Base-by-base conservation (phyloP, 306 rosid species). In the Amphicarpaea edgeworthii region DNA sequence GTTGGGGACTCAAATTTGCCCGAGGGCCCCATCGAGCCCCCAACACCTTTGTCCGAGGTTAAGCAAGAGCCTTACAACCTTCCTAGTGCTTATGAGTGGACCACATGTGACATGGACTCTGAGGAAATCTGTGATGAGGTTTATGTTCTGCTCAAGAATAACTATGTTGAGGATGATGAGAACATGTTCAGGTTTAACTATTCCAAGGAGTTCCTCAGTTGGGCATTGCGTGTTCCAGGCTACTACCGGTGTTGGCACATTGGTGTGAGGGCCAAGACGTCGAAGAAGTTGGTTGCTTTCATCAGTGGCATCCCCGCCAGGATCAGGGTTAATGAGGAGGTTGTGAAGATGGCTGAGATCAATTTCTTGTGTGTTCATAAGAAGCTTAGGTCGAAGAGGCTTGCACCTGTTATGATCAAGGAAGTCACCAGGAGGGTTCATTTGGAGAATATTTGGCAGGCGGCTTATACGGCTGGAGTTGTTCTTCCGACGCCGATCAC, bases 391-490 rank as follows among this genome's bases (percentile, higher is more conserved):
- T 83, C 96, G 0, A 92, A 92, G 82, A 88, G 97, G 41, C 93
- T 92, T 51, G 97, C 96, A 0, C 97, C 96, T 21, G 96, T 92
- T 34, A 90, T 92, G 97, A 92, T 92, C 79, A 92, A 92, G 82
- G 97, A 92, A 42, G 91, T 91, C 12, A 91, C 97, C 3, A 81
- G 97, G 83, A 88, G 96, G 85, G 97, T 92, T 74, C 96, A 89
- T 83, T 75, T 92, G 89, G 97, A 89, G 85, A 81, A 86, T 77
- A 88, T 88, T 54, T 92, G 93, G 93, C 97, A 89, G 43, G 97
- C 97, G 0, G 96, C 97, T 46, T 92, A 92, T 73, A 92, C 97
- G 0, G 97, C 97, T n/a, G 97, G 97, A 72, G 91, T 92, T 43
- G 90, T 92, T 72, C 87, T 92, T 84, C 96, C 96, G 3, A 92